Evolutionary conservation across 192 early-diverging fungal species (phyloP), one percentile per base, ranked within the genome.

Genomic region (Umbelopsis sp.): DNA sequence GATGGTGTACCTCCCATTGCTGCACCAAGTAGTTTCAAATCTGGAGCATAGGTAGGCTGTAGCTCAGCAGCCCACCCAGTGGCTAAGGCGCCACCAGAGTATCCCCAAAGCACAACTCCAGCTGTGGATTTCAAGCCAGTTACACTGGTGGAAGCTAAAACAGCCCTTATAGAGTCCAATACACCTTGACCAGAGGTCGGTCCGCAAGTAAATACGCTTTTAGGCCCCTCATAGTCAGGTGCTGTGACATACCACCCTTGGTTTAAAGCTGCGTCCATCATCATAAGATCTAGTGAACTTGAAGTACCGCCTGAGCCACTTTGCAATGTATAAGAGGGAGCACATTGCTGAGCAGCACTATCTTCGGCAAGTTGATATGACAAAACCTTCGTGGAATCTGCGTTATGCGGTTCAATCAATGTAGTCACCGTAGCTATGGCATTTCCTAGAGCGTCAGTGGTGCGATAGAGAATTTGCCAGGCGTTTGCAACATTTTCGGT

Each of bases 291-390:
- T 10, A 41, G 37, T 41, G 37, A 41, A 10, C 37, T 41, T 6
- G 37, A 41, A 41, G 37, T 41, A 41, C 37, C 37, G 6, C 37
- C 37, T 6, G 37, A 6, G 6, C 37, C 37, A 41, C 37, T 41
- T 41, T 41, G 37, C 10, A 41, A 41, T 41, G 37, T 44, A 45
- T 66, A 66, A 45, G 35, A 45, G 3, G 65, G 65, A 20, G 65
- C 65, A 35, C 65, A 66, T 11, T 66, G 37, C 12, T 45, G n/a
- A 15, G 13, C 16, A 22, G 65, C 37, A 18, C 30, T 44, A 21
- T 66, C 65, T 46, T 66, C 65, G 4, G 65, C 65, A 44, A 46
- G 7, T 46, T 66, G 65, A 45, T 66, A 66, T 20, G 65, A 46
- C 12, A 66, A 33, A 0, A 66, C 37, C 7, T 33, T 35, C 2